A percentile compares a stretch with the other conserved stretches of the same genome.
phyloP scores from a whole-genome alignment of 768 basidiomycete genomes.

The Tricholoma terreum region DNA sequence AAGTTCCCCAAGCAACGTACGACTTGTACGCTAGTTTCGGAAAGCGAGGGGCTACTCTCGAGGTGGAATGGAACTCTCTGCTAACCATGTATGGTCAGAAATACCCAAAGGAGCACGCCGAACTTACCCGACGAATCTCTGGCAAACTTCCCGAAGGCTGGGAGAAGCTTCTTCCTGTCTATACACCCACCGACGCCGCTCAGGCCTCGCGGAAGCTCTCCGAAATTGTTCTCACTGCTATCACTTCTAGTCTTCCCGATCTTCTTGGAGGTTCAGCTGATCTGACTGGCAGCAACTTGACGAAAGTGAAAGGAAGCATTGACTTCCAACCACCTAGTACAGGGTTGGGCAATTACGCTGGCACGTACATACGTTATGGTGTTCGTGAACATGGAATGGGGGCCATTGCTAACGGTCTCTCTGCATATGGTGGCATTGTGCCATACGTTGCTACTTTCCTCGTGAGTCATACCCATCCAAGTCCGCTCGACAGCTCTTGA shows the following conservation, averaged over 20 bases:
- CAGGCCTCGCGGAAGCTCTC: slow-evolving; percentile 92
- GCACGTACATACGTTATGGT: slow-evolving; percentile 93
- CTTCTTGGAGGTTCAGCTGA: slow-evolving; percentile 88
- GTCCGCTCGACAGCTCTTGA: neutral
- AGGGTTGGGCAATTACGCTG: slow-evolving; percentile 77
- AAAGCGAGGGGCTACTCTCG: slow-evolving; percentile 68
- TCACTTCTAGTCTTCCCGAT: slow-evolving; percentile 77
- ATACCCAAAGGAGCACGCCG: slow-evolving; percentile 82
- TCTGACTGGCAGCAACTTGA: slow-evolving; percentile 89
- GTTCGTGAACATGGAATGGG: slow-evolving; percentile 98
- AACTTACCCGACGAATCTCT: slow-evolving; percentile 80
- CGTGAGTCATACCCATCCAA: slow-evolving; percentile 35
- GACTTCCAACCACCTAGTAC: slow-evolving; percentile 94
- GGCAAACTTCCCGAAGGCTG: slow-evolving; percentile 83
- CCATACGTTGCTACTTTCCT: slow-evolving; percentile 93
- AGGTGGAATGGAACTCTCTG: slow-evolving; percentile 71
- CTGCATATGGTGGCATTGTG: slow-evolving; percentile 87
- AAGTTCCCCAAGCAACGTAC: slow-evolving; percentile 72
- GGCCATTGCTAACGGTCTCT: slow-evolving; percentile 88
- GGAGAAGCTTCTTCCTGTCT: slow-evolving; percentile 83
- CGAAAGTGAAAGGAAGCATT: slow-evolving; percentile 75
- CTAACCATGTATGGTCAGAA: slow-evolving; percentile 68
- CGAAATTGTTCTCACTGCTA: slow-evolving; percentile 78
- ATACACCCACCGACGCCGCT: slow-evolving; percentile 79
- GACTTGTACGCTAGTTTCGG: slow-evolving; percentile 64